Evolutionary conservation across 1,284 basidiomycete genomes (phyloP), one percentile per base, ranked within the genome.

Genomic region (Pascua guehoae): DNA sequence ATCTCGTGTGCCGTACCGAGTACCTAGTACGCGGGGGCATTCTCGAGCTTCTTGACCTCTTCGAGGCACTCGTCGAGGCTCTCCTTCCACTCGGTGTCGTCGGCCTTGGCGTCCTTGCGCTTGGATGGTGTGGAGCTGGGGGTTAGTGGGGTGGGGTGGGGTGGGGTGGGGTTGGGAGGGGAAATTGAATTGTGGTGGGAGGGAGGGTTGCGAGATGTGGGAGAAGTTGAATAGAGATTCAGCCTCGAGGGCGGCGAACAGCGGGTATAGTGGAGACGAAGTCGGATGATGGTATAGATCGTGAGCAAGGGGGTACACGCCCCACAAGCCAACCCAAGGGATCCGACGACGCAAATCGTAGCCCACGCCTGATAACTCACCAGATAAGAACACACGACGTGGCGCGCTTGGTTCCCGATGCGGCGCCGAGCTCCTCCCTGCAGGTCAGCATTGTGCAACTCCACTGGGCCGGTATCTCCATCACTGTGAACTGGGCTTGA

Each of bases 371-470:
- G n/a, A n/a, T n/a, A 2, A 69, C 72, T 61, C 56, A 76, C 71
- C 74, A 74, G 60, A 98, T 83, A 86, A 99, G 91, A 12, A 99
- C 93, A 77, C 93, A 97, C 68, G 91, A 94, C 47, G 96, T 99
- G 43, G 96, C 95, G 67, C 96, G 86, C 80, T 99, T 99, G 49
- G 96, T 99, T 52, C 91, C 88, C 70, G 91, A 93, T 14, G 95
- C 92, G 63, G 88, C 87, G 2, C 96, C 96, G 24, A 99, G 86
- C 69, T 98, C 94, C 78, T 96, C 91, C 76, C 93, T 95, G 44
- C 14, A 8, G 17, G 43, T 64, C 57, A 63, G 65, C 56, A n/a
- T n/a, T n/a, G n/a, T 4, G 12, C 45, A 12, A 47, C 5, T 4
- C 18, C 3, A 50, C 12, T 39, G 41, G 16, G 86, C 41, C 14